Base-by-base conservation (phyloP, 2,329 filamentous ascomycete genomes). In the Talaromyces atroroseus region DNA sequence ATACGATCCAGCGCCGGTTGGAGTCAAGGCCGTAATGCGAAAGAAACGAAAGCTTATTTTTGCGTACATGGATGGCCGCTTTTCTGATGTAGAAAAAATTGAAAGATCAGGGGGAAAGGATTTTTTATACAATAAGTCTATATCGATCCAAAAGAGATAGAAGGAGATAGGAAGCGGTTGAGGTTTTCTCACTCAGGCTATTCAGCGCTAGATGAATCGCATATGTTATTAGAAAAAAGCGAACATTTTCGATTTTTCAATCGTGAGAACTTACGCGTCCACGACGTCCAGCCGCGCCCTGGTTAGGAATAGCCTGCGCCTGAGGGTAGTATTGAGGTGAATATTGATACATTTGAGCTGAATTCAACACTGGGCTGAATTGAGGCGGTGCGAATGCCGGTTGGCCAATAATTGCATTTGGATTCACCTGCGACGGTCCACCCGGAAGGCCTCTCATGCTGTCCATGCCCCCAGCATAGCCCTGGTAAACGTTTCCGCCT, bases 271-370 rank as follows among this genome's bases (percentile, higher is more conserved):
- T 79, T 72, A 81, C 78, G 64, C 80, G 74, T 73, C 80, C 81
- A 66, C 80, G 77, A 64, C 80, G 76, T 57, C 77, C 77, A 61
- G 77, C 78, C 60, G 68, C 65, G 57, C 72, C 66, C 63, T 78
- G 76, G 60, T 74, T 69, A 63, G 73, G 72, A 53, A 72, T 66
- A 48, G 71, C 65, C 61, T 76, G 75, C 5, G 57, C 44, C 64
- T 77, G 75, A 50, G 70, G 64, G 61, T 77, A 76, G 65, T 76
- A 77, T 60, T 79, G 78, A 63, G 78, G 75, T 61, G 77, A 75
- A 66, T 82, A 82, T 56, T 78, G 77, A 66, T 82, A 82, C 71
- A 78, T 72, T 63, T 75, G 72, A 48, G 68, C 65, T 21, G 66
- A 64, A 49, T 71, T 69, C 65, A 78, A 69, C 51, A 75, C 70